Percentiles rank a stretch among this genome's conserved stretches.
Evolutionary conservation across 1,139 yeast species (phyloP).

Genomic region (Wickerhamomyces sp.): DNA sequence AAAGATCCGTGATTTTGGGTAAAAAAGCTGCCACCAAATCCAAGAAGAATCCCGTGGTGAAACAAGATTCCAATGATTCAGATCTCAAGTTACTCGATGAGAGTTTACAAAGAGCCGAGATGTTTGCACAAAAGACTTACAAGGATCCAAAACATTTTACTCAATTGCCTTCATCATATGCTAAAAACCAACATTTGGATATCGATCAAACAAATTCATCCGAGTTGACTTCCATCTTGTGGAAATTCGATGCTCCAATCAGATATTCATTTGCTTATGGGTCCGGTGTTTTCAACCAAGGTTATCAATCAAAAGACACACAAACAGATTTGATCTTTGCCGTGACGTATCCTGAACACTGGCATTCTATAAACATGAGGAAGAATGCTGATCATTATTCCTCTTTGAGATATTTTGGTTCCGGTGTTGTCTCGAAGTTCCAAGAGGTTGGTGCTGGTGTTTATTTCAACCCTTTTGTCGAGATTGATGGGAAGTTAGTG

Average conservation of each 20-base stretch:
- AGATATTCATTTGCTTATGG: constrained; percentile 89
- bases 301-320: constrained; percentile 39
- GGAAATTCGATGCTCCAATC: constrained; percentile 64
- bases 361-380: constrained; percentile 68
- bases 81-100: constrained; percentile 28
- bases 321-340: constrained; percentile 89
- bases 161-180: constrained; percentile 49
- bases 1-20: constrained; percentile 15
- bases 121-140: constrained; percentile 29
- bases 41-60: background rate
- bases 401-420: constrained; percentile 53
- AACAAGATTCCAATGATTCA: constrained; percentile 1
- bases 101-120: constrained; percentile 28
- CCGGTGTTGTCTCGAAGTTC: constrained; percentile 50
- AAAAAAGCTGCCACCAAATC: background rate
- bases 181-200: constrained; percentile 51
- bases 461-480: constrained; percentile 87
- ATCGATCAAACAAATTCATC: constrained; percentile 40
- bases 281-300: constrained; percentile 86
- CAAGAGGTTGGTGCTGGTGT: constrained; percentile 86
- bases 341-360: constrained; percentile 65
- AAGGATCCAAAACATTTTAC: constrained; percentile 38
- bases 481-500: constrained; percentile 55
- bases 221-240: constrained; percentile 45
- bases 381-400: constrained; percentile 77